phyloP scores from a whole-genome alignment of 148 eudicot genomes.

The Vaccinium vitisidaea region DNA sequence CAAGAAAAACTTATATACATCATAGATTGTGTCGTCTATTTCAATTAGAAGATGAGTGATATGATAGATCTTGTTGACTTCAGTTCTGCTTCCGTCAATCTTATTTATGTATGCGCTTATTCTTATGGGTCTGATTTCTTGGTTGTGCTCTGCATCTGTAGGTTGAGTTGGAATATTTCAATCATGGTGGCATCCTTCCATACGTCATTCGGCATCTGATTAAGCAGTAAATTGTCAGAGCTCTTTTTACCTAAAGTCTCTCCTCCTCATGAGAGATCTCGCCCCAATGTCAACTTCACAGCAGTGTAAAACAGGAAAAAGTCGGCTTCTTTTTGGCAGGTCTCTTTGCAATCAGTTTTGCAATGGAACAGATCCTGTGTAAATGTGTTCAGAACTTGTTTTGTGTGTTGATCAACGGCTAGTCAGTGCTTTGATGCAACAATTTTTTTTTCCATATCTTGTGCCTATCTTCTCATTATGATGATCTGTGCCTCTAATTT shows the following conservation, averaged over 20 bases:
- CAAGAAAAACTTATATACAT: neutral
- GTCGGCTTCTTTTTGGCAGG: neutral
- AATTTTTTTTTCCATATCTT: neutral
- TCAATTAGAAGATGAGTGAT: neutral
- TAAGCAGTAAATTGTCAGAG: conserved; percentile 40
- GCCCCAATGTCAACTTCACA: neutral
- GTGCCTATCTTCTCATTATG: neutral
- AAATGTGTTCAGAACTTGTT: neutral
- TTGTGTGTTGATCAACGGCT: neutral
- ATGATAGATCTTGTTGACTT: neutral
- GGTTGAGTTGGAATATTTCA: conserved; percentile 94
- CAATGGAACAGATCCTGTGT: neutral
- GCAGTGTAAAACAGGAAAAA: neutral
- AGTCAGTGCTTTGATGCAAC: too few relatives aligned
- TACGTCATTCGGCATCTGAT: conserved; percentile 76
- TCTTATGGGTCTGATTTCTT: too few relatives aligned
- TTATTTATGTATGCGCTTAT: too few relatives aligned
- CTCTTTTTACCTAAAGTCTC: neutral
- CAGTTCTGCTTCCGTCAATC: too few relatives aligned
- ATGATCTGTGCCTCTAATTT: neutral
- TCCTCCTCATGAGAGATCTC: neutral
- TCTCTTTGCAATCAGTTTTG: neutral
- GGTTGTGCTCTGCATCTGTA: conserved; percentile 21
- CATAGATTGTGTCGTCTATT: neutral
- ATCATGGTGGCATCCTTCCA: conserved; percentile 93